Evolutionary conservation across 2,329 filamentous ascomycete species (phyloP), one percentile per base, ranked within the genome.

Genomic region (Plectosphaerella sp.): DNA sequence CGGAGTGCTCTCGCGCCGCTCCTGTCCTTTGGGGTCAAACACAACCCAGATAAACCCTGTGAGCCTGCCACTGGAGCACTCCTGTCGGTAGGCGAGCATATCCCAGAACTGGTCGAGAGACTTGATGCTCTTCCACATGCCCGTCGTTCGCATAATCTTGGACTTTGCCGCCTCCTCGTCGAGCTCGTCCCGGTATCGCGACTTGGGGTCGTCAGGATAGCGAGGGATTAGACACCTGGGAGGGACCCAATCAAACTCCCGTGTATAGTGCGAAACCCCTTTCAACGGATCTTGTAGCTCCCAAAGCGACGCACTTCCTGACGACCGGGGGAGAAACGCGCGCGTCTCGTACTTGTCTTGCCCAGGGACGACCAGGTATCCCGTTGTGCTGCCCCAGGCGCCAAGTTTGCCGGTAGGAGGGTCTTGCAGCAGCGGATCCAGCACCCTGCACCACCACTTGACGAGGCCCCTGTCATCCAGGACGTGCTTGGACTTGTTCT

Each of bases 31-130:
- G 10, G 83, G 78, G 35, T 91, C 87, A 58, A 97, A 88, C 0
- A 97, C 86, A 24, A 97, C 73, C 93, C 95, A 99, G 24, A 97
- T 78, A 60, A 99, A 99, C 0, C 95, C 95, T 0, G 96, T 95
- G 63, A 96, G 78, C 16, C 92, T 80, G 0, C 94, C 95, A 35
- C 91, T 90, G 1, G 92, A 96, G 64, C 94, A 99, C 65, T 99
- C 94, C 66, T 97, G 94, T 52, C 94, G 80, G 64, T 89, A 97
- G 0, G 92, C 87, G 93, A 99, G 97, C 80, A 96, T 88, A 56
- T 99, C 94, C 94, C 94, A 99, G 64, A 99, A 99, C 59, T 92
- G 86, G n/a, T 92, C 89, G 41, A 99, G 73, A 0, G 84, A 88
- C 64, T 80, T 86, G 22, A 97, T 85, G 54, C 88, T 91, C 65